Conservation (phyloP, 495 filamentous ascomycete genomes). For the Saxophila tyrrhenica region DNA sequence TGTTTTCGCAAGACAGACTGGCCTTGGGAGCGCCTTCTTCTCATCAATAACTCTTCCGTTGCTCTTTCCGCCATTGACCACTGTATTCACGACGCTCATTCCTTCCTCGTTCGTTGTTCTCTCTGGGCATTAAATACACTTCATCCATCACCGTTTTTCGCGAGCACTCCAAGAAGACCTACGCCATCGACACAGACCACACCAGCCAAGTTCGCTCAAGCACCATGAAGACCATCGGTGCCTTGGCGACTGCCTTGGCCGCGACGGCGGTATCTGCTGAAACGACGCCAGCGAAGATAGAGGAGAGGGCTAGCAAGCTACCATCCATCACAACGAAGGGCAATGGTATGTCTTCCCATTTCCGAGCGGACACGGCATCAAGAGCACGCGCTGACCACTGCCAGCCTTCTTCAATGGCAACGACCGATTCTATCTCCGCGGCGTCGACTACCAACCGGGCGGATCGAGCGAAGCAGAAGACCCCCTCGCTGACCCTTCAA, state of each 20-base stretch:
- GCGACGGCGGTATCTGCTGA: neutral
- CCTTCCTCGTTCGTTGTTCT: neutral
- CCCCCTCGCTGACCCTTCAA: constrained; percentile 1
- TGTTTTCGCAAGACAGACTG: neutral
- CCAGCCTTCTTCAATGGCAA: constrained; percentile 3
- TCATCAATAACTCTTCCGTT: neutral
- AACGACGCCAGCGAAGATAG: neutral
- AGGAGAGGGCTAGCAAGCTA: neutral
- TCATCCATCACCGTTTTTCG: too few species aligned
- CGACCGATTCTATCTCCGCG: constrained; percentile 10
- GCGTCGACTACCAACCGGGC: constrained; percentile 11
- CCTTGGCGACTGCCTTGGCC: neutral
- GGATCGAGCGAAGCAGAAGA: constrained; percentile 3
- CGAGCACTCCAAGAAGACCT: too few species aligned
- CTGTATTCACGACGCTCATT: neutral
- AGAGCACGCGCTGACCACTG: neutral
- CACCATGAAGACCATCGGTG: neutral
- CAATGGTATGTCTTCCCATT: constrained; percentile 2
- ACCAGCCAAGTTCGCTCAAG: neutral
- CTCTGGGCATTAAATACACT: too few species aligned
- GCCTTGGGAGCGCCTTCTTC: too few species aligned
- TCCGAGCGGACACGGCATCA: neutral
- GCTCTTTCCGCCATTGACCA: neutral
- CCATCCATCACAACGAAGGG: neutral
- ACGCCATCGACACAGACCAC: neutral